Conservation (phyloP, 1,284 basidiomycete species). For the Xanthoconium separans region DNA sequence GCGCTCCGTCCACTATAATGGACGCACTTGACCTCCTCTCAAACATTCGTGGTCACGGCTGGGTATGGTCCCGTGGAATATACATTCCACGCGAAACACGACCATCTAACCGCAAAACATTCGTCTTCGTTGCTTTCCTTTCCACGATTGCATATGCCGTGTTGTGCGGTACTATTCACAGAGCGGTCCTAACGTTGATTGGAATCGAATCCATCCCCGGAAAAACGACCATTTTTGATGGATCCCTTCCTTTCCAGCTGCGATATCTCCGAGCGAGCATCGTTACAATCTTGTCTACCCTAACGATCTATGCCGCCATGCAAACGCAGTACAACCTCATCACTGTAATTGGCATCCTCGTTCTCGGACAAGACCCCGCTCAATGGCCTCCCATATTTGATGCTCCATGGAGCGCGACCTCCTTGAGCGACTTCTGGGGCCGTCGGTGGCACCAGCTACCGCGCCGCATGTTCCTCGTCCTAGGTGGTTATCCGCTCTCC, state of each 20-base stretch:
- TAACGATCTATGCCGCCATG: constrained; percentile 44
- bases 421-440: constrained; percentile 42
- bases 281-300: constrained; percentile 41
- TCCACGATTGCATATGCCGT: constrained; percentile 37
- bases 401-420: constrained; percentile 38
- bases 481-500: constrained; percentile 35
- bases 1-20: constrained; percentile 16
- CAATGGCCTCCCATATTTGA: constrained; percentile 42
- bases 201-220: constrained; percentile 37
- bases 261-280: constrained; percentile 43
- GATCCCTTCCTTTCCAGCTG: constrained; percentile 37
- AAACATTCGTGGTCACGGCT: constrained; percentile 54
- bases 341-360: constrained; percentile 41
- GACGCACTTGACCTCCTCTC: constrained; percentile 48
- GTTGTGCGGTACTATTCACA: constrained; percentile 45
- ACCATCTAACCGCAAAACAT: constrained; percentile 34
- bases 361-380: constrained; percentile 32
- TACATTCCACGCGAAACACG: constrained; percentile 45
- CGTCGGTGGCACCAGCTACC: constrained; percentile 45
- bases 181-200: constrained; percentile 39
- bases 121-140: constrained; percentile 35
- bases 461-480: constrained; percentile 32
- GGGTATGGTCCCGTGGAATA: constrained; percentile 39
- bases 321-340: constrained; percentile 38
- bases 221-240: constrained; percentile 48